A percentile compares a stretch with the other conserved stretches of the same genome.
These are phyloP conservation scores for Rosa lucieae DNA, from an alignment of 306 rosid species.

Conservation along the genomic window DNA sequence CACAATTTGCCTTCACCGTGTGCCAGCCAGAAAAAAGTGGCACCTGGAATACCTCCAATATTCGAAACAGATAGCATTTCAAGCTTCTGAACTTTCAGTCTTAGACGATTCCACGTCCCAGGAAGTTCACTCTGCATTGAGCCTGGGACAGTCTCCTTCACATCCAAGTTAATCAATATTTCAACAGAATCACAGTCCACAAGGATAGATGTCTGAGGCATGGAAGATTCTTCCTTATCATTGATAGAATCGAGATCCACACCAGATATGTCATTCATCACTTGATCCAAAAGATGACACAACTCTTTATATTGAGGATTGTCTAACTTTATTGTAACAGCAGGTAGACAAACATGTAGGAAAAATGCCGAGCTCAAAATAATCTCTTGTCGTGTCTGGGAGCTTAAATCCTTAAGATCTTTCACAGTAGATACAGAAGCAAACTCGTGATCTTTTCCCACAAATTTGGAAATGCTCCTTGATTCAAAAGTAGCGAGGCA, in stretches of 20 bases:
- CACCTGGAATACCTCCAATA: slow-evolving; percentile 68
- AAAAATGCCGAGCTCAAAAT: slow-evolving; percentile 73
- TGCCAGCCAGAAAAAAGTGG: slow-evolving; percentile 74
- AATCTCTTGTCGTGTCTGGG: slow-evolving; percentile 77
- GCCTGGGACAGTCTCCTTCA: slow-evolving; percentile 45
- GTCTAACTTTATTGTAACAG: slow-evolving; percentile 44
- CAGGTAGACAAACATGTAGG: slow-evolving; percentile 48
- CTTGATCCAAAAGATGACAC: slow-evolving; percentile 50
- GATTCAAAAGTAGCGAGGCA: slow-evolving; percentile 61
- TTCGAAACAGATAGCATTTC: slow-evolving; percentile 67
- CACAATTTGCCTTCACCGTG: slow-evolving; percentile 87
- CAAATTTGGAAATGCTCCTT: slow-evolving; percentile 53
- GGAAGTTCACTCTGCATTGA: slow-evolving; percentile 88
- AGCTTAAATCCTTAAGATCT: slow-evolving; percentile 63
- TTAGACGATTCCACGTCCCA: slow-evolving; percentile 73
- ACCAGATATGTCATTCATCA: slow-evolving; percentile 49
- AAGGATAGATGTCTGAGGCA: slow-evolving; percentile 66
- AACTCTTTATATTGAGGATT: slow-evolving; percentile 56
- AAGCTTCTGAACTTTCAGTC: slow-evolving; percentile 65
- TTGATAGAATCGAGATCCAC: slow-evolving; percentile 37
- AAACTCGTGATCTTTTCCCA: slow-evolving; percentile 64
- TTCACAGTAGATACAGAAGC: slow-evolving; percentile 72
- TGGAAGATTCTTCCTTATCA: slow-evolving; percentile 37
- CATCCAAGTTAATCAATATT: slow-evolving; percentile 54
- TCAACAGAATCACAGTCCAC: slow-evolving; percentile 64